phyloP scores from a whole-genome alignment of 176 grass and related monocot genomes.

The Alopecurus myosuroides region DNA sequence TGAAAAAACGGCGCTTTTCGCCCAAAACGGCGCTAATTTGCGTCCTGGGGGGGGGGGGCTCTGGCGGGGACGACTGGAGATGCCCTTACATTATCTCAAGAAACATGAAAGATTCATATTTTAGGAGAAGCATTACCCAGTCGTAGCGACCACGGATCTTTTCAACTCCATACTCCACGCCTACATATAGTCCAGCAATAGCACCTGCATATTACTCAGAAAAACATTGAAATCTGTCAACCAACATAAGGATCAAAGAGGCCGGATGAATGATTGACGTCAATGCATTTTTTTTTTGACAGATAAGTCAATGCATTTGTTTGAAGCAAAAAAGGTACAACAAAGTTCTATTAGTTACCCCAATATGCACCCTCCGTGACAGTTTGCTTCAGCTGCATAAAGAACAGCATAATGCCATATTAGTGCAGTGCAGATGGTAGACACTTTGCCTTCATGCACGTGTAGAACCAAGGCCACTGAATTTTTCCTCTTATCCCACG shows the following conservation, averaged over 20 bases:
- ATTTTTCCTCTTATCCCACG: background rate
- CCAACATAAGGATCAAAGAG: background rate
- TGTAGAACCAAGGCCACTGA: background rate
- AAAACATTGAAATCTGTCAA: background rate
- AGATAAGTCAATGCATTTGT: background rate
- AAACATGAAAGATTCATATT: too few species aligned
- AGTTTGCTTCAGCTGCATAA: conserved; percentile 71
- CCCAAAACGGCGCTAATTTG: too few species aligned
- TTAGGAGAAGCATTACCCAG: conserved; percentile 63
- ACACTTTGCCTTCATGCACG: background rate
- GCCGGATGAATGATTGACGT: background rate
- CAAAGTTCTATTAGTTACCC: conserved; percentile 35
- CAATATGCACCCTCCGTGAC: conserved; percentile 78
- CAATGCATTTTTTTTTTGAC: background rate
- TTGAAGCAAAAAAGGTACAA: background rate
- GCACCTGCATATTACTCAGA: conserved; percentile 35
- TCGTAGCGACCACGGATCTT: conserved; percentile 52
- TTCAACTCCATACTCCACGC: conserved; percentile 67
- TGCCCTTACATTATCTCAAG: too few species aligned
- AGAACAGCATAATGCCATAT: background rate
- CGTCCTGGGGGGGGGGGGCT: too few species aligned
- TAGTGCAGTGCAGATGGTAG: background rate
- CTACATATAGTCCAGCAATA: conserved; percentile 76
- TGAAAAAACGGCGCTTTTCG: too few species aligned
- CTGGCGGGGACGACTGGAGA: too few species aligned